These are phyloP conservation scores for Aspergillus jensenii DNA, from an alignment of 2,329 filamentous ascomycete genomes.

Conservation along the genomic window DNA sequence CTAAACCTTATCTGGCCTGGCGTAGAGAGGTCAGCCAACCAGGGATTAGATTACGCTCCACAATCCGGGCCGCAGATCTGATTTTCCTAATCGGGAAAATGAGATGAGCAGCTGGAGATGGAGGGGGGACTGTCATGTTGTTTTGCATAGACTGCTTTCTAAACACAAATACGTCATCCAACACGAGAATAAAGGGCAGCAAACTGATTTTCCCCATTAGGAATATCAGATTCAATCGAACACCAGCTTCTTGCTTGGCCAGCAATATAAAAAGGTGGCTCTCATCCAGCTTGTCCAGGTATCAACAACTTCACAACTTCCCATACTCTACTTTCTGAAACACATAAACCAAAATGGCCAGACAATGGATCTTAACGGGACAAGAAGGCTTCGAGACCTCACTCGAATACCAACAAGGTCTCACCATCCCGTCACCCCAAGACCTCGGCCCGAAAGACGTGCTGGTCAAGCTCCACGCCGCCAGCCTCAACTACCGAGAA, in stretches of 20 bases:
- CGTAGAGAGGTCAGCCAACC: no score
- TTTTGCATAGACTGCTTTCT: no score
- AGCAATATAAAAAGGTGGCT: neutral
- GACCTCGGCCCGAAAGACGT: slow-evolving; percentile 2
- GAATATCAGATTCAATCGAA: neutral
- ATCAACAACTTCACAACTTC: neutral
- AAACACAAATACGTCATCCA: no score
- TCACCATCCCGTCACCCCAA: slow-evolving; percentile 1
- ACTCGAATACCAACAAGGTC: slow-evolving; percentile 6
- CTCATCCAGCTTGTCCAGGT: neutral
- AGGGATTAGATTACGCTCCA: no score
- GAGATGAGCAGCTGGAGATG: neutral
- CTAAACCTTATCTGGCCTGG: no score
- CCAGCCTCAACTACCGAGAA: slow-evolving; percentile 11
- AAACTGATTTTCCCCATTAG: neutral
- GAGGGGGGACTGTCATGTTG: no score
- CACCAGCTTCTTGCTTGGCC: neutral
- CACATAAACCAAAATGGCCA: neutral
- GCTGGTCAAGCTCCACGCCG: slow-evolving; percentile 6
- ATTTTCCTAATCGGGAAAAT: slow-evolving; percentile 11
- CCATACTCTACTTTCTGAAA: neutral
- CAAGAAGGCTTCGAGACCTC: slow-evolving; percentile 10
- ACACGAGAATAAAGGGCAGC: neutral
- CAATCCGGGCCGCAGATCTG: neutral
- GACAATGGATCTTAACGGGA: slow-evolving; percentile 5